Base-by-base conservation (phyloP, 306 rosid species). In the Cicer pinnatifidum region DNA sequence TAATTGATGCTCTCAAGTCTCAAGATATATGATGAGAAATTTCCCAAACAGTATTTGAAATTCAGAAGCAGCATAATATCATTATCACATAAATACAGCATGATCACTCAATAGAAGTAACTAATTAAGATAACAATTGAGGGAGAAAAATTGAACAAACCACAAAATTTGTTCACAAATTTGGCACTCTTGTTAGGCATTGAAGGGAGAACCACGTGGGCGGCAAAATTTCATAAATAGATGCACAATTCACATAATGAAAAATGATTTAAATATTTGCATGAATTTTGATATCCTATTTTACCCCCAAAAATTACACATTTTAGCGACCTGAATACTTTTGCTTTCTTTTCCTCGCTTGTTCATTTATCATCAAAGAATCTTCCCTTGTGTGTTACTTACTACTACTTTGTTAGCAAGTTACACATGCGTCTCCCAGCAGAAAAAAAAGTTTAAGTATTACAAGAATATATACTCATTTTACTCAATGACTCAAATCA, bases 201-300 rank as follows among this genome's bases (percentile, higher is more conserved):
- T 75, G 77, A 73, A 93, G 79, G 45, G 86, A 75, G 78, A 88
- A 88, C 98, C 98, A 89, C 1, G 92, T 79, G 5, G 97, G 90
- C 0, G 81, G 89, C 82, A 91, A 76, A 44, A 86, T 85, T 16
- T 77, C 87, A 20, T 2, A 20, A 20, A 20, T 20, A 20, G 23
- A 20, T 20, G 23, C 23, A 20, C 23, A 20, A 20, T 20, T 20
- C 23, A 20, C 23, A 20, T 20, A 20, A 20, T 20, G 23, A 20
- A 20, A 20, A 20, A 20, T 20, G 23, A 20, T 20, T 20, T 1
- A 20, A 20, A 20, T 20, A 20, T 20, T 20, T 20, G 23, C 23
- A 20, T 1, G 23, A 20, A 20, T 23, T 23, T 23, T 23, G 3
- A 23, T 23, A 46, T 5, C 51, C 1, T 46, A 1, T 11, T 46